Evolutionary conservation across 768 basidiomycete species (phyloP), one percentile per base, ranked within the genome.

Genomic region (Boletus speciosus): DNA sequence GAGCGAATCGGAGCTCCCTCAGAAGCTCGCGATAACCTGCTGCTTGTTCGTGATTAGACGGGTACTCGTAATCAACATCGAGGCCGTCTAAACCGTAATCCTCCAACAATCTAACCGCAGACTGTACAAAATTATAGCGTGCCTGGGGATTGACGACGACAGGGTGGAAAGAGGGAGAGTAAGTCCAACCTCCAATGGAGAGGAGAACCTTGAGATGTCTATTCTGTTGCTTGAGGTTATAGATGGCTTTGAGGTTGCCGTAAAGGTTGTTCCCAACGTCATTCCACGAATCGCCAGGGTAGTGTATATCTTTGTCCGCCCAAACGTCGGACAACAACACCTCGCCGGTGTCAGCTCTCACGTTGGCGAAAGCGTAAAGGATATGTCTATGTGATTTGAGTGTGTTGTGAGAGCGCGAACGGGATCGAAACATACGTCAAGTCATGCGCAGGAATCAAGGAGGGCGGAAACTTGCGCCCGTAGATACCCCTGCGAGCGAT

Each of bases 221-320:
- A 56, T 97, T 77, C 58, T 80, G 70, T 67, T 95, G 88, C 79
- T 98, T 98, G 60, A 98, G 78, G 32, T 88, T 80, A 71, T 94
- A 95, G 54, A 98, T 81, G 47, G 90, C 90, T 67, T 96, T 97
- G 74, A 98, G 83, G 71, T 96, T 96, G 49, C 95, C 95, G 63
- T 96, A 98, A 16, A 98, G 81, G 70, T 98, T 97, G 58, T 79
- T 86, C 41, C 93, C 94, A 27, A 67, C 68, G 49, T 98, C 96
- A 60, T 94, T 88, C 97, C 97, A 99, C 5, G 87, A 88, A 71
- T 99, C 97, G 8, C 88, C 90, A 0, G 88, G 85, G 68, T 96
- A 95, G 68, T 98, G 97, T 43, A 98, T 98, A 67, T 98, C 93
- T 64, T 95, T 83, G 76, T 99, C 97, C 0, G 94, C 87, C 96